Conservation (phyloP, 139 green algal genomes). For the Microglena sp. region DNA sequence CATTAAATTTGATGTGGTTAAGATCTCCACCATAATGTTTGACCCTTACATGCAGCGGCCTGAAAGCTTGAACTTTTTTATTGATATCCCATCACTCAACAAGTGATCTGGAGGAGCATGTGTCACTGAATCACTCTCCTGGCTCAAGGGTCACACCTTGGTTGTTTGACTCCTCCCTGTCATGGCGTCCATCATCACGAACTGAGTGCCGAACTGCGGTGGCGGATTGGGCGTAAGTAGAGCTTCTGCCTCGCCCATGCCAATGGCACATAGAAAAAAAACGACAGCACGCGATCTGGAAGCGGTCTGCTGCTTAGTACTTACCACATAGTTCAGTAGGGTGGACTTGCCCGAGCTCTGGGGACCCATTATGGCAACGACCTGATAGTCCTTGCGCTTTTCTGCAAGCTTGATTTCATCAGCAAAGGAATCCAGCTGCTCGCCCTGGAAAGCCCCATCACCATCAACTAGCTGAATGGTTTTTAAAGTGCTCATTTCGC, state of each 20-base stretch:
- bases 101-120: too few relatives aligned
- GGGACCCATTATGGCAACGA: constrained; percentile 95
- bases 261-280: too few relatives aligned
- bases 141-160: constrained; percentile 30
- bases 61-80: too few relatives aligned
- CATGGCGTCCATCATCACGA: constrained; percentile 93
- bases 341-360: constrained; percentile 90
- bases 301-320: constrained; percentile 5
- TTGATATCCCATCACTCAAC: too few relatives aligned
- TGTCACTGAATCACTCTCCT: too few relatives aligned
- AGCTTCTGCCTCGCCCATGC: too few relatives aligned
- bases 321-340: constrained; percentile 80
- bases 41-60: too few relatives aligned
- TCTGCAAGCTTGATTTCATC: constrained; percentile 20
- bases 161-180: constrained; percentile 78
- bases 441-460: constrained; percentile 45
- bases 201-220: constrained; percentile 82
- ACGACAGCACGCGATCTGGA: neutral
- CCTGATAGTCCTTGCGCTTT: constrained; percentile 56
- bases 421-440: constrained; percentile 33
- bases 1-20: too few relatives aligned
- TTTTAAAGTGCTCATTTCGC: neutral
- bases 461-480: constrained; percentile 58
- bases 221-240: too few relatives aligned
- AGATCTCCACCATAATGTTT: too few relatives aligned